phyloP scores from a whole-genome alignment of 2,329 filamentous ascomycete genomes.

The Xylaria sp. region DNA sequence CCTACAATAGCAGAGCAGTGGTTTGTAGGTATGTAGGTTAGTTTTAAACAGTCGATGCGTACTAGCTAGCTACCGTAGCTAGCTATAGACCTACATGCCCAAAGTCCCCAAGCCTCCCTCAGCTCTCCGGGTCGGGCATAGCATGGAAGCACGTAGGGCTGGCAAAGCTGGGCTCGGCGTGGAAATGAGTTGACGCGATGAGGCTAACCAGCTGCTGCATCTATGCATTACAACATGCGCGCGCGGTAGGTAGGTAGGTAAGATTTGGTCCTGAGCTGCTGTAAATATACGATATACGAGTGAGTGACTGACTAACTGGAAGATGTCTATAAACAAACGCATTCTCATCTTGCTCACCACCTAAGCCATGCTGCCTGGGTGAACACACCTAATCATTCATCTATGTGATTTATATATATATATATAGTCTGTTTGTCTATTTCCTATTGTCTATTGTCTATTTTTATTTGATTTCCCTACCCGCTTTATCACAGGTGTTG shows the following conservation, averaged over 20 bases:
- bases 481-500: background rate
- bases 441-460: too few species aligned
- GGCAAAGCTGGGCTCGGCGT: conserved; percentile 9
- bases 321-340: background rate
- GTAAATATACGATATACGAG: background rate
- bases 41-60: background rate
- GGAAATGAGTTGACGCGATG: conserved; percentile 24
- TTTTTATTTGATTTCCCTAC: conserved; percentile 6
- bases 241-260: background rate
- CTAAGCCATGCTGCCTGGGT: background rate
- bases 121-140: conserved; percentile 13
- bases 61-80: background rate
- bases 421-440: too few species aligned
- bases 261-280: background rate
- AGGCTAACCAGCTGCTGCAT: conserved; percentile 4
- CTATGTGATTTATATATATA: background rate
- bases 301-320: background rate
- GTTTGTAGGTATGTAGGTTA: background rate
- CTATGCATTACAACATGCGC: background rate
- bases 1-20: background rate
- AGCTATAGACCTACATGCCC: conserved; percentile 28
- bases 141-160: conserved; percentile 26
- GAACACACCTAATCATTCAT: background rate
- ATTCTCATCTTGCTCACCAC: conserved; percentile 3
- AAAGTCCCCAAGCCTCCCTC: conserved; percentile 15